A percentile compares a stretch with the other conserved stretches of the same genome.
Evolutionary conservation across 257 asterid species (phyloP).

Genomic region (Capsicum baccatum): DNA sequence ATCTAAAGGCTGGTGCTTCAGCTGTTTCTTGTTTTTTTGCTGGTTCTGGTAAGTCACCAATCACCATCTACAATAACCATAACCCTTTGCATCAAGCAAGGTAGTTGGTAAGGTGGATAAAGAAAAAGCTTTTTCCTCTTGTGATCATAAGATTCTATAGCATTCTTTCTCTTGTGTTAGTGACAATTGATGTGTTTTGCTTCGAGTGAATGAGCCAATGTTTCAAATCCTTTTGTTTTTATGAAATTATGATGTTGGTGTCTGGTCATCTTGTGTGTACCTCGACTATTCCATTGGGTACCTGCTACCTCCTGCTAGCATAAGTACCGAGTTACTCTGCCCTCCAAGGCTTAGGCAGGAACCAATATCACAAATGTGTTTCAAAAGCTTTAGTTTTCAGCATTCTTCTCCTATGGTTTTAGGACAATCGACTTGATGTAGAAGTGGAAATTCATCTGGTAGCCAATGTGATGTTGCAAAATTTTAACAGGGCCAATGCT

Average conservation of each 20-base stretch:
- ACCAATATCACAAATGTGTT: not conserved
- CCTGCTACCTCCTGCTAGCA: not conserved
- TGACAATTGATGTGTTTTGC: not conserved
- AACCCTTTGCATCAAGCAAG: slow-evolving; percentile 7
- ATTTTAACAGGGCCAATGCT: not conserved
- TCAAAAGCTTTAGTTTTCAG: slow-evolving; percentile 3
- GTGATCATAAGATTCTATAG: slow-evolving; percentile 19
- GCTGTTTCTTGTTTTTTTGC: not conserved
- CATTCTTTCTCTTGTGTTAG: slow-evolving; percentile 5
- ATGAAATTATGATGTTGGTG: not conserved
- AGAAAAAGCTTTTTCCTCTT: not conserved
- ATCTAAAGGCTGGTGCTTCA: not conserved
- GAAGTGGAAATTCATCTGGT: not conserved
- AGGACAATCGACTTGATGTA: not conserved
- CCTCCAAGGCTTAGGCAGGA: not conserved
- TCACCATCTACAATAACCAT: not conserved
- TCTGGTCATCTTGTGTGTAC: not conserved
- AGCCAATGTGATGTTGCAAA: not conserved
- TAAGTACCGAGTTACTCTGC: not conserved
- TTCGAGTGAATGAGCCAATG: slow-evolving; percentile 3
- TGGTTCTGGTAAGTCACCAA: not conserved
- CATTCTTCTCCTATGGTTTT: not conserved
- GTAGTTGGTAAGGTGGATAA: not conserved
- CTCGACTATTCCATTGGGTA: not conserved
- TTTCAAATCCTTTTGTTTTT: not conserved